These are phyloP conservation scores for Schizosaccharomyces octosporus DNA, from an alignment of 805 yeast species.

Conservation along the genomic window DNA sequence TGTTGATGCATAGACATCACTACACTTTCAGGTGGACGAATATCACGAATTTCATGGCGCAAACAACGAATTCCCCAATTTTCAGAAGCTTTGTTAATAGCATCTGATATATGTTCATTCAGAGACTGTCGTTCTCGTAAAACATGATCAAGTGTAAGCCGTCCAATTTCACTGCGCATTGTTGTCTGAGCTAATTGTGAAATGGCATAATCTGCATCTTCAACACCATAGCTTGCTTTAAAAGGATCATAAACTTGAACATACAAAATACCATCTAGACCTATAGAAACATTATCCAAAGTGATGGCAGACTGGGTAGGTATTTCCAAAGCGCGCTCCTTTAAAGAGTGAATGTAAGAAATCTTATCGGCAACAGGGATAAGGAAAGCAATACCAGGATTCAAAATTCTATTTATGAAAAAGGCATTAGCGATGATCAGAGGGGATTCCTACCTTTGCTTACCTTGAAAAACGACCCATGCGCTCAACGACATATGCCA, in stretches of 20 bases:
- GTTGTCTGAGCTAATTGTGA: slow-evolving; percentile 74
- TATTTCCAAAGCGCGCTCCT: slow-evolving; percentile 66
- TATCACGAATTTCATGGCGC: slow-evolving; percentile 68
- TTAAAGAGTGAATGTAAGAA: slow-evolving; percentile 57
- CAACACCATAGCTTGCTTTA: slow-evolving; percentile 71
- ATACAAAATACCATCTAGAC: slow-evolving; percentile 63
- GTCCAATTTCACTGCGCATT: slow-evolving; percentile 75
- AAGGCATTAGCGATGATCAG: neutral
- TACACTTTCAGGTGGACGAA: slow-evolving; percentile 66
- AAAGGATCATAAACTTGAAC: slow-evolving; percentile 58
- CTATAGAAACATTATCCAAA: slow-evolving; percentile 61
- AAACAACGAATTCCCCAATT: slow-evolving; percentile 72
- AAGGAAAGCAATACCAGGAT: slow-evolving; percentile 56
- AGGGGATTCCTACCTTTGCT: neutral
- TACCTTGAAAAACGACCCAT: slow-evolving; percentile 52
- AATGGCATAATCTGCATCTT: slow-evolving; percentile 66
- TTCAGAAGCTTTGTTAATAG: slow-evolving; percentile 59
- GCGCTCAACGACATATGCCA: slow-evolving; percentile 75
- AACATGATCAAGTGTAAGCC: slow-evolving; percentile 53
- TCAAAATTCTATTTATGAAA: slow-evolving; percentile 20
- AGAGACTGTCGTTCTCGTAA: slow-evolving; percentile 43
- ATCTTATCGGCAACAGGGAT: slow-evolving; percentile 52
- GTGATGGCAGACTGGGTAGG: slow-evolving; percentile 71
- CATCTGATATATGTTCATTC: slow-evolving; percentile 49
- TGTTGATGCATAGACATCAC: slow-evolving; percentile 81